Conservation (phyloP, 2,329 filamentous ascomycete genomes). For the Aspergillus hortae region DNA sequence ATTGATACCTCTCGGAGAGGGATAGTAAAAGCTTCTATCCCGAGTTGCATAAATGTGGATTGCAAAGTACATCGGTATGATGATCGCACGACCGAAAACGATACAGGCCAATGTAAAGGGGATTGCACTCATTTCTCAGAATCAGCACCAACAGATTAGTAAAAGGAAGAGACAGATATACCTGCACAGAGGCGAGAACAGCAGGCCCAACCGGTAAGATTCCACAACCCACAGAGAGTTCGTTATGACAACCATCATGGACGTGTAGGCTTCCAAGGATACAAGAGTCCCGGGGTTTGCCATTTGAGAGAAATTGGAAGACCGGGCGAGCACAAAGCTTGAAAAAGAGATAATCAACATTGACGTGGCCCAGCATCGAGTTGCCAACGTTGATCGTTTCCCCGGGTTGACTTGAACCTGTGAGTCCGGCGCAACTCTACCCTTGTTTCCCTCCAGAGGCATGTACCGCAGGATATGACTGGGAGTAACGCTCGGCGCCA, state of each 20-base stretch:
- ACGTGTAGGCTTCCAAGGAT: background rate
- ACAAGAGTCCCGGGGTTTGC: background rate
- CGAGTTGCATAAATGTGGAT: conserved; percentile 6
- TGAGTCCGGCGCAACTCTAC: background rate
- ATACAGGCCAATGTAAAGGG: conserved; percentile 4
- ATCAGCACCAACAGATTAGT: background rate
- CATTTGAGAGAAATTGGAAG: background rate
- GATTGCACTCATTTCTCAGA: conserved; percentile 2
- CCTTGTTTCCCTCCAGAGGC: background rate
- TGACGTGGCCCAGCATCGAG: background rate
- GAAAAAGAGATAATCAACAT: background rate
- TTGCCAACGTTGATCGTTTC: background rate
- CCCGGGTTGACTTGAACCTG: background rate
- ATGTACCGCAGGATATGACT: background rate
- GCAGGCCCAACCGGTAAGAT: background rate
- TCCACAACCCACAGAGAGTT: background rate
- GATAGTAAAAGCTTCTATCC: conserved; percentile 9
- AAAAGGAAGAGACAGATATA: background rate
- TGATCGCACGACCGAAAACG: conserved; percentile 1
- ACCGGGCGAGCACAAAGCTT: background rate
- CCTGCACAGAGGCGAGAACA: background rate
- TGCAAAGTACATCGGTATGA: conserved; percentile 6
- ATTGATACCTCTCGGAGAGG: conserved; percentile 6
- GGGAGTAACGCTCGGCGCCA: background rate
- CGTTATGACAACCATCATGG: background rate